Evolutionary conservation across 106 monocot genomes (phyloP).

Genomic region (Gastrodia elata): DNA sequence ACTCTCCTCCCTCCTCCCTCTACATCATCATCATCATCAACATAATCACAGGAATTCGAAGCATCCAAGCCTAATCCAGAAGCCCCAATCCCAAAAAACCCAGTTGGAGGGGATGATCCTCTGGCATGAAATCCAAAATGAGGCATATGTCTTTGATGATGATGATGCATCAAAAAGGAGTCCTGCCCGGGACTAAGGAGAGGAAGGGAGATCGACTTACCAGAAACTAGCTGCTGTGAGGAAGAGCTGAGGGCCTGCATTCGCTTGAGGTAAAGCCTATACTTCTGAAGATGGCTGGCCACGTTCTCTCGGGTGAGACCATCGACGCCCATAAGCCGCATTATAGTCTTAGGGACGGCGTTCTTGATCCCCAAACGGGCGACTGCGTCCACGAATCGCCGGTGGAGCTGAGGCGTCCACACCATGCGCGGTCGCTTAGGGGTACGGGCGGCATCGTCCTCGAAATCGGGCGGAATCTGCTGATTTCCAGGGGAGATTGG

Average conservation of each 20-base stretch:
- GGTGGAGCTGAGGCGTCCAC: slow-evolving; percentile 87
- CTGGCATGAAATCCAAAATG: slow-evolving; percentile 18
- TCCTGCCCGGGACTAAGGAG: slow-evolving; percentile 27
- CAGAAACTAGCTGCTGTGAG: slow-evolving; percentile 59
- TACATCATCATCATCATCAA: slow-evolving; percentile 46
- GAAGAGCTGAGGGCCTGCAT: slow-evolving; percentile 37
- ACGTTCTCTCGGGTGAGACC: slow-evolving; percentile 83
- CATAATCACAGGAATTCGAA: slow-evolving; percentile 30
- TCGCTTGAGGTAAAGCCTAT: slow-evolving; percentile 59
- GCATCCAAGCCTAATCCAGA: slow-evolving; percentile 11
- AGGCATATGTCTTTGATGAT: slow-evolving; percentile 22
- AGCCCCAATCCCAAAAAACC: slow-evolving; percentile 31
- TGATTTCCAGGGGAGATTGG: not conserved
- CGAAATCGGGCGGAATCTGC: not conserved
- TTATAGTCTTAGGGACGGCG: slow-evolving; percentile 81
- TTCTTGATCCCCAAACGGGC: slow-evolving; percentile 73
- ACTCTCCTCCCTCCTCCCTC: slow-evolving; percentile 37
- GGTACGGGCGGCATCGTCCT: slow-evolving; percentile 49
- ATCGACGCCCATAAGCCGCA: slow-evolving; percentile 79
- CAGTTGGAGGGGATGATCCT: slow-evolving; percentile 6
- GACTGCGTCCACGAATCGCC: slow-evolving; percentile 75
- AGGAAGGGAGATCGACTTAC: slow-evolving; percentile 52
- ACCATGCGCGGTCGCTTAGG: slow-evolving; percentile 75
- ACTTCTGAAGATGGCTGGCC: slow-evolving; percentile 83
- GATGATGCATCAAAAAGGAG: slow-evolving; percentile 26